These are phyloP conservation scores for Rhizopus arrhizus DNA, from an alignment of 371 early-diverging fungal genomes.

Conservation along the genomic window DNA sequence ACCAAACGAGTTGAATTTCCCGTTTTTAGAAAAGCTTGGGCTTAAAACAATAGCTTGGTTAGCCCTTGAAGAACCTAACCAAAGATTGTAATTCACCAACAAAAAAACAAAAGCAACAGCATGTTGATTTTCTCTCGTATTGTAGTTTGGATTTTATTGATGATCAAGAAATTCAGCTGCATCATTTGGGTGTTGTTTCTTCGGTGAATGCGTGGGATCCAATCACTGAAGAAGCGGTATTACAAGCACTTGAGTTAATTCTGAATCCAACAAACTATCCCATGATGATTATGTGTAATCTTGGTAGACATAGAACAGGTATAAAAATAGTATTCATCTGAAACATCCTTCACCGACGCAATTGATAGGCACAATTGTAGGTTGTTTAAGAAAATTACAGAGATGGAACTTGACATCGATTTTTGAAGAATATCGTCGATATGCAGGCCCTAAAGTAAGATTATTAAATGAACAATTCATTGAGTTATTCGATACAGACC, in stretches of 20 bases:
- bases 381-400: constrained; percentile 95
- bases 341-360: too few relatives aligned
- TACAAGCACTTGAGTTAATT: constrained; percentile 87
- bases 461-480: constrained; percentile 92
- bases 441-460: constrained; percentile 95
- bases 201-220: constrained; percentile 93
- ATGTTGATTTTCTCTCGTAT: not conserved
- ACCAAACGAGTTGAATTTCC: constrained; percentile 97
- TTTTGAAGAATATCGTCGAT: constrained; percentile 96
- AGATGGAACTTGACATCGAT: constrained; percentile 96
- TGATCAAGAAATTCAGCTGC: constrained; percentile 92
- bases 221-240: constrained; percentile 93
- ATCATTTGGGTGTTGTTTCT: constrained; percentile 80
- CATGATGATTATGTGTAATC: constrained; percentile 95
- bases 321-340: not conserved
- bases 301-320: constrained; percentile 96
- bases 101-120: not conserved
- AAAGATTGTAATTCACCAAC: constrained; percentile 70
- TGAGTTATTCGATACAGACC: constrained; percentile 94
- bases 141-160: constrained; percentile 90
- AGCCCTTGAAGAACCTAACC: constrained; percentile 94
- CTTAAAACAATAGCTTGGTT: constrained; percentile 91
- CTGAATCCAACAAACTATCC: constrained; percentile 90
- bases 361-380: constrained; percentile 85
- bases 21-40: constrained; percentile 92